Evolutionary conservation across 225 moss, liverwort and hornwort genomes (phyloP).

Genomic region (Climacium dendroides): DNA sequence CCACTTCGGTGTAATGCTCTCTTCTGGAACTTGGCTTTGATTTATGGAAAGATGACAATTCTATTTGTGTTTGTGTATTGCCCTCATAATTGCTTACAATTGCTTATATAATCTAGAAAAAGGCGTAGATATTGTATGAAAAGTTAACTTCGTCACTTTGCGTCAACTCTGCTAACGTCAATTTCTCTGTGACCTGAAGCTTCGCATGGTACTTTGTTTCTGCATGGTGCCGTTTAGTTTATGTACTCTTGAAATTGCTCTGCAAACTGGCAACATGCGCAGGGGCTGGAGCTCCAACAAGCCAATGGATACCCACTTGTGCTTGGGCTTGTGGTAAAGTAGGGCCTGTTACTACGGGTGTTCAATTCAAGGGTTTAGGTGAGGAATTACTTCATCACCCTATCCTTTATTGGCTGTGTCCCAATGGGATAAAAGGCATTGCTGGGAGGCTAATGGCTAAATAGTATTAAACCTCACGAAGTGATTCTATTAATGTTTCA

Average conservation of each 20-base stretch:
- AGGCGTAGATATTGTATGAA: not conserved
- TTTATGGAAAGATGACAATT: not conserved
- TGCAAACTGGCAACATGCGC: not conserved
- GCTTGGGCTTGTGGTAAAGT: constrained; percentile 70
- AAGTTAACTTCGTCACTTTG: not conserved
- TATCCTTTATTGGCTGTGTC: not conserved
- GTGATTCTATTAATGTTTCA: not conserved
- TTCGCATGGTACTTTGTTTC: not conserved
- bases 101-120: not conserved
- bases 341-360: constrained; percentile 71
- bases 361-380: constrained; percentile 69
- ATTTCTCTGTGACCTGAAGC: not conserved
- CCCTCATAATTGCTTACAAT: not conserved
- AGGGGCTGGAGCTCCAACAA: constrained; percentile 48
- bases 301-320: constrained; percentile 43
- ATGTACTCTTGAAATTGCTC: not conserved
- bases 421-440: not conserved
- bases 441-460: not conserved
- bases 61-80: not conserved
- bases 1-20: constrained; percentile 37
- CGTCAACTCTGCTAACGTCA: not conserved
- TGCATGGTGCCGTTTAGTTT: not conserved
- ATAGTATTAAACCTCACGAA: not conserved
- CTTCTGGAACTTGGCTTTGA: not conserved
- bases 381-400: not conserved